Evolutionary conservation across 2,329 filamentous ascomycete species (phyloP).

Genomic region (Sclerotiophoma versabilis): DNA sequence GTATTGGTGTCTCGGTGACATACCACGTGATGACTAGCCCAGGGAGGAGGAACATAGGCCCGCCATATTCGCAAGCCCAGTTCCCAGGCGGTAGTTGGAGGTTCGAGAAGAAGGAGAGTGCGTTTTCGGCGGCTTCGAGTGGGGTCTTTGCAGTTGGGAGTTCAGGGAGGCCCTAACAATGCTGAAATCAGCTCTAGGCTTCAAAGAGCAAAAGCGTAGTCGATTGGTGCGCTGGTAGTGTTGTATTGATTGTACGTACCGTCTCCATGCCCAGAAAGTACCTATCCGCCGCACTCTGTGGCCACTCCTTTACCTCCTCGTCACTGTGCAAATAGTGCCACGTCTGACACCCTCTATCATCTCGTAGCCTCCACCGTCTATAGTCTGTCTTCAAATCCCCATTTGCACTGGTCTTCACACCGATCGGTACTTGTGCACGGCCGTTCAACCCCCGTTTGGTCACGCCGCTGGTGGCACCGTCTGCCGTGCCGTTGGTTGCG

Average conservation of each 20-base stretch:
- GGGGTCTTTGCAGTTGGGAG: constrained; percentile 75
- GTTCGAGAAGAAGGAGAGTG: constrained; percentile 84
- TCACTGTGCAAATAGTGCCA: constrained; percentile 89
- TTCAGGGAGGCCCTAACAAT: constrained; percentile 72
- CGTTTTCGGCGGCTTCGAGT: constrained; percentile 80
- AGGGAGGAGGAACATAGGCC: constrained; percentile 93
- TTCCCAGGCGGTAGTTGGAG: constrained; percentile 88
- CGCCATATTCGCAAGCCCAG: constrained; percentile 98
- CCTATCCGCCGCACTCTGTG: constrained; percentile 87
- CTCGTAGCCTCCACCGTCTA: constrained; percentile 81
- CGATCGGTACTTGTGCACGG: constrained; percentile 21
- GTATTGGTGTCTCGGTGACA: constrained; percentile 85
- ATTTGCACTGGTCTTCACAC: constrained; percentile 19
- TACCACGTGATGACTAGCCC: constrained; percentile 87
- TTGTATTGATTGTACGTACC: constrained; percentile 57
- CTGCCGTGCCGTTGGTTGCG: constrained; percentile 32
- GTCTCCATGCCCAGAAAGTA: constrained; percentile 82
- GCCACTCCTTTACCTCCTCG: constrained; percentile 76
- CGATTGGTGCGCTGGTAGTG: not conserved
- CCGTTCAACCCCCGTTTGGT: constrained; percentile 23
- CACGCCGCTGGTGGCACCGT: constrained; percentile 29
- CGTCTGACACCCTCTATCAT: constrained; percentile 84
- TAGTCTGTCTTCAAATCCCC: constrained; percentile 70
- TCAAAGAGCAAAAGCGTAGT: not conserved
- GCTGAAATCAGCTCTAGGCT: not conserved